Percentiles rank a stretch among this genome's conserved stretches.
These are phyloP conservation scores for Juglanconis oblonga DNA, from an alignment of 2,329 filamentous ascomycete species.

Conservation along the genomic window DNA sequence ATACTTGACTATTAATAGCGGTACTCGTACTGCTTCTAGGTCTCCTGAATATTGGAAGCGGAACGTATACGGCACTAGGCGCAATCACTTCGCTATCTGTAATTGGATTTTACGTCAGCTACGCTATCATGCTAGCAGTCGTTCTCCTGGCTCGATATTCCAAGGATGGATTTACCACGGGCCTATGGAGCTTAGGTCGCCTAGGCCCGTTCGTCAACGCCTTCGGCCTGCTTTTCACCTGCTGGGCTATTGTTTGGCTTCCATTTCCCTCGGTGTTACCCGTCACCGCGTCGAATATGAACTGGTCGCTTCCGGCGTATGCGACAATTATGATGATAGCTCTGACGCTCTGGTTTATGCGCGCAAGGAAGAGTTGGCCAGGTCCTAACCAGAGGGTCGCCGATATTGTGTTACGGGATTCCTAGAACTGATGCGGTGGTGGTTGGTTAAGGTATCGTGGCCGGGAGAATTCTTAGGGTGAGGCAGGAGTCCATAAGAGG, in stretches of 20 bases:
- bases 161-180: not conserved
- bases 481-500: too few species aligned
- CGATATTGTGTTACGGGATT: not conserved
- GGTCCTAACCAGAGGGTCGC: not conserved
- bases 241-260: not conserved
- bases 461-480: too few species aligned
- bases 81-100: too few species aligned
- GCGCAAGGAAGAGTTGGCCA: not conserved
- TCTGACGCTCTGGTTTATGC: not conserved
- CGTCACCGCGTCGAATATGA: not conserved
- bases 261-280: not conserved
- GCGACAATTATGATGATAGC: not conserved
- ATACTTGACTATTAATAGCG: too few species aligned
- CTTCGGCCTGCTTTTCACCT: not conserved
- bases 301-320: not conserved
- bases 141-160: not conserved
- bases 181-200: not conserved
- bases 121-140: not conserved
- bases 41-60: too few species aligned
- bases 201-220: not conserved
- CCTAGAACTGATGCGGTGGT: not conserved
- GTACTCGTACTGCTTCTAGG: too few species aligned
- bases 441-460: too few species aligned
- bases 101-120: too few species aligned
- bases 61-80: too few species aligned